phyloP scores from a whole-genome alignment of 495 filamentous ascomycete species.

The Aspergillus bertholletiae region DNA sequence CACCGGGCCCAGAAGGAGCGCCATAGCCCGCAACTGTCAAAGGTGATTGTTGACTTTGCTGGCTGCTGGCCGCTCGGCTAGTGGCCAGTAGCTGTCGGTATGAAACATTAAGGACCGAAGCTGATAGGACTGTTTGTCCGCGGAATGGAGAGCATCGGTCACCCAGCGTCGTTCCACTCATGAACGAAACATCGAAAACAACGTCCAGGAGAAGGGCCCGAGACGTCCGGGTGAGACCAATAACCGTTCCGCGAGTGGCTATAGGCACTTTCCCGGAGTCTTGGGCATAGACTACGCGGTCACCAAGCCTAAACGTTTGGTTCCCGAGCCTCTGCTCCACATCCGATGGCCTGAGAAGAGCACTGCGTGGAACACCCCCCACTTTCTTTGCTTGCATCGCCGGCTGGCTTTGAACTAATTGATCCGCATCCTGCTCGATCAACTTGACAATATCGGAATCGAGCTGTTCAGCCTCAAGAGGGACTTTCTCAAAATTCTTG shows the following conservation, averaged over 20 bases:
- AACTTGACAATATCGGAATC: slow-evolving; percentile 83
- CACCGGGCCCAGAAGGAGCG: slow-evolving; percentile 48
- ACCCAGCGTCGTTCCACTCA: slow-evolving; percentile 88
- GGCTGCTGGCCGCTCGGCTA: slow-evolving; percentile 65
- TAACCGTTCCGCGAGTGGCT: slow-evolving; percentile 83
- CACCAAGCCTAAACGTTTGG: slow-evolving; percentile 81
- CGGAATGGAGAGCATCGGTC: slow-evolving; percentile 94
- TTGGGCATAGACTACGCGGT: slow-evolving; percentile 89
- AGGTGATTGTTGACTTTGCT: slow-evolving; percentile 48
- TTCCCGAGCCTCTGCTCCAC: slow-evolving; percentile 85
- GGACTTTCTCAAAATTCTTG: slow-evolving; percentile 88
- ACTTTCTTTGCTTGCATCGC: slow-evolving; percentile 57
- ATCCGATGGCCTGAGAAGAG: slow-evolving; percentile 84
- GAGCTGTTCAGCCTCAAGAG: slow-evolving; percentile 91
- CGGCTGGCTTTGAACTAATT: slow-evolving; percentile 44
- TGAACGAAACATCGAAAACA: slow-evolving; percentile 90
- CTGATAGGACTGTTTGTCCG: slow-evolving; percentile 82
- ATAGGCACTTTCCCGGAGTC: slow-evolving; percentile 94
- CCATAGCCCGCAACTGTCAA: slow-evolving; percentile 61
- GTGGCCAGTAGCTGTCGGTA: slow-evolving; percentile 74
- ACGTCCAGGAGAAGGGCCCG: slow-evolving; percentile 82
- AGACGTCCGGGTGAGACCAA: slow-evolving; percentile 83
- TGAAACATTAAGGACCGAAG: slow-evolving; percentile 82
- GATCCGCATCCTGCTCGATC: slow-evolving; percentile 75
- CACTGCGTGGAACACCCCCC: slow-evolving; percentile 75